These are phyloP conservation scores for Panicum miliaceum DNA, from an alignment of 176 grass and related monocot genomes.

Conservation along the genomic window DNA sequence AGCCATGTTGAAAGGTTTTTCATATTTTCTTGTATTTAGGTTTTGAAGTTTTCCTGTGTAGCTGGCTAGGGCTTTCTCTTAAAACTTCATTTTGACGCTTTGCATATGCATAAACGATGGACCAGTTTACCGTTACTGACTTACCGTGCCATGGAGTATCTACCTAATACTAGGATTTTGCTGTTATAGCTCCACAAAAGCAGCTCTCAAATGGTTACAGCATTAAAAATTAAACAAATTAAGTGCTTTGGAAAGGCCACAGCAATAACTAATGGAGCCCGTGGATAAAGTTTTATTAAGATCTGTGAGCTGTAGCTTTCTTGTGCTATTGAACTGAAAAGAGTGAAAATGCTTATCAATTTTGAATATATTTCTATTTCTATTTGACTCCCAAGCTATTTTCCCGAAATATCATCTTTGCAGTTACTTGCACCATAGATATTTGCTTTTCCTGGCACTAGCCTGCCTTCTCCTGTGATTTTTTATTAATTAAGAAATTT, in stretches of 20 bases:
- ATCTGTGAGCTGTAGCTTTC: background rate
- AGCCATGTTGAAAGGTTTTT: background rate
- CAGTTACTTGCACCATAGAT: constrained; percentile 3
- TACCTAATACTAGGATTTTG: background rate
- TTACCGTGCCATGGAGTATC: background rate
- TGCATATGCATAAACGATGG: constrained; percentile 11
- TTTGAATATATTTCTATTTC: constrained; percentile 13
- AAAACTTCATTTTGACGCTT: background rate
- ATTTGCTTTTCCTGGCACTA: background rate
- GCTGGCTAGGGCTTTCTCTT: background rate
- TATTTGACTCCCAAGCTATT: background rate
- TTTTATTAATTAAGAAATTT: constrained; percentile 16
- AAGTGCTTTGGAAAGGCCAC: background rate
- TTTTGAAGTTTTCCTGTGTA: background rate
- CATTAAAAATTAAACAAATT: background rate
- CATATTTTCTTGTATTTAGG: background rate
- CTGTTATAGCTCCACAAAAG: background rate
- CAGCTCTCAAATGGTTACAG: background rate
- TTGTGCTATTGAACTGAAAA: background rate
- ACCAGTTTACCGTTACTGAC: background rate
- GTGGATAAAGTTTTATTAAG: background rate
- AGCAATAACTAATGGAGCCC: background rate
- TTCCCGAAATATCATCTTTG: background rate
- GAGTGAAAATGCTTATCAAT: background rate
- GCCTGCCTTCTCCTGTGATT: constrained; percentile 1